Percentiles rank a stretch among this genome's conserved stretches.
Conservation (phyloP, 1,284 basidiomycete species). For the Clitocybe nebularis region DNA sequence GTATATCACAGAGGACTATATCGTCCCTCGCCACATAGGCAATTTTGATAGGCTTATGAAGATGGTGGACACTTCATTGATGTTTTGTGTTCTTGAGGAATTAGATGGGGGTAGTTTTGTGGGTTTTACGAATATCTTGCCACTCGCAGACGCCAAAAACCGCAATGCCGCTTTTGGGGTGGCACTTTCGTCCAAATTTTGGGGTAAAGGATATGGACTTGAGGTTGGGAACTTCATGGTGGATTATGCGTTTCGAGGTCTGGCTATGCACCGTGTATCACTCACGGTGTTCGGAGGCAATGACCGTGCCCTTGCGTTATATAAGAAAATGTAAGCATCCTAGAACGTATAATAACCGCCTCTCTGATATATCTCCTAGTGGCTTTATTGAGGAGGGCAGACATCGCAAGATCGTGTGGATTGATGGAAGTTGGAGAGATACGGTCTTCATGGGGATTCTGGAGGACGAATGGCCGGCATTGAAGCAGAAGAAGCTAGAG, state of each 20-base stretch:
- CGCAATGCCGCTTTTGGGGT: conserved; percentile 26
- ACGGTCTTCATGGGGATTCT: conserved; percentile 17
- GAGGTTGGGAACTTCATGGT: conserved; percentile 28
- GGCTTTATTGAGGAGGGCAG: conserved; percentile 7
- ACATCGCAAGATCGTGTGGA: conserved; percentile 3
- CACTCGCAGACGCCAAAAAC: conserved; percentile 23
- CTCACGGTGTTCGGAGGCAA: conserved; percentile 27
- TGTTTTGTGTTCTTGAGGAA: conserved; percentile 31
- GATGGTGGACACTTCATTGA: conserved; percentile 25
- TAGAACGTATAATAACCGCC: not conserved
- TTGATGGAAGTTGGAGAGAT: conserved; percentile 12
- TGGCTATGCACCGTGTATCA: conserved; percentile 27
- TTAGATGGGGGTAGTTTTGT: conserved; percentile 30
- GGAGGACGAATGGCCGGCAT: conserved; percentile 14
- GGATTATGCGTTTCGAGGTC: conserved; percentile 27
- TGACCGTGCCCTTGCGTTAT: conserved; percentile 12
- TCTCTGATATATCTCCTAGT: not conserved
- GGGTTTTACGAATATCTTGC: conserved; percentile 29
- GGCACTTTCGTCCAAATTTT: conserved; percentile 20
- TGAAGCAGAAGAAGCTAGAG: conserved; percentile 2
- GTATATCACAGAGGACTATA: conserved; percentile 24
- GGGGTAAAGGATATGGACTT: conserved; percentile 29
- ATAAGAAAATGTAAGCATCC: conserved; percentile 4
- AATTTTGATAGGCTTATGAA: conserved; percentile 23
- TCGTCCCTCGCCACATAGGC: conserved; percentile 23